Evolutionary conservation across 192 early-diverging fungal genomes (phyloP).

Genomic region (Umbelopsis sp.): DNA sequence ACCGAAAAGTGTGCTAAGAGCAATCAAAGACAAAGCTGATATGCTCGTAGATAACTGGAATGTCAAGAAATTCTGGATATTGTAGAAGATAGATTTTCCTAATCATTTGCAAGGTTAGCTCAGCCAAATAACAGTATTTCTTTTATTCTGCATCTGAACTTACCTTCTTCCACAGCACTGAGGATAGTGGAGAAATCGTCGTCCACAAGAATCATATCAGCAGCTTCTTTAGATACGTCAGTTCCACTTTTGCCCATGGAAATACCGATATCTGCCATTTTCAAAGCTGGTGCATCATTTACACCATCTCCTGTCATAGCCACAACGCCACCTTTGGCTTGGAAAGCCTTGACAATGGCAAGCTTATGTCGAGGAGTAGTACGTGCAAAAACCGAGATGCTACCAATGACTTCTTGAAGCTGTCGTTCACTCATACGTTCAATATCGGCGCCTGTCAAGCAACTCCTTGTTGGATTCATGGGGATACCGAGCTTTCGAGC

Average conservation of each 20-base stretch:
- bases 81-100: constrained; percentile 97
- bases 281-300: constrained; percentile 94
- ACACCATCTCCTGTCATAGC: constrained; percentile 98
- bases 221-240: constrained; percentile 95
- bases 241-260: constrained; percentile 96
- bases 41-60: constrained; percentile 97
- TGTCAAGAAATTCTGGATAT: constrained; percentile 95
- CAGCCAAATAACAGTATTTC: background rate
- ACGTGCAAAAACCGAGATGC: constrained; percentile 77
- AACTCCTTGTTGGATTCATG: constrained; percentile 60
- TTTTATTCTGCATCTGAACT: background rate
- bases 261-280: constrained; percentile 94
- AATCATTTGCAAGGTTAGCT: background rate
- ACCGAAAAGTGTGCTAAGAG: constrained; percentile 83
- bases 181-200: constrained; percentile 95
- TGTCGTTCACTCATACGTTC: constrained; percentile 68
- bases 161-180: constrained; percentile 94
- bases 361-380: constrained; percentile 90
- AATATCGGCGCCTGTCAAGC: constrained; percentile 72
- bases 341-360: constrained; percentile 87
- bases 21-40: constrained; percentile 88
- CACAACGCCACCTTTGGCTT: constrained; percentile 82
- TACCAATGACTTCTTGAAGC: constrained; percentile 62
- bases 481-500: constrained; percentile 86
- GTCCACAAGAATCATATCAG: constrained; percentile 96